A percentile compares a stretch with the other conserved stretches of the same genome.
Conservation (phyloP, 768 basidiomycete species). For the Termitomyces sp. region DNA sequence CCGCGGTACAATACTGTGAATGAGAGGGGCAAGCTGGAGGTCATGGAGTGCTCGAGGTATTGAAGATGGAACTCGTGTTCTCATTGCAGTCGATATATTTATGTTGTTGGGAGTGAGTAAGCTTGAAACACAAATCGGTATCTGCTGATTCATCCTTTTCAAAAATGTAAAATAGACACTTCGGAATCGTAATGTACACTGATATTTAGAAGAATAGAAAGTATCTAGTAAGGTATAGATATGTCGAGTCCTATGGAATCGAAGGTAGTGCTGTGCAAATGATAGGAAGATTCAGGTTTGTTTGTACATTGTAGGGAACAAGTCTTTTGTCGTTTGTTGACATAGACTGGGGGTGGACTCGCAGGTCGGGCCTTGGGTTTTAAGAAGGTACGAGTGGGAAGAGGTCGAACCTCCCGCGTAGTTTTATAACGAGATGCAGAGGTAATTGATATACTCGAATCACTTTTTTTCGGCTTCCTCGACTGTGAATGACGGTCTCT, state of each 20-base stretch:
- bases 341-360: constrained; percentile 6
- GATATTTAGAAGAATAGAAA: background rate
- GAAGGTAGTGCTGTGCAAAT: background rate
- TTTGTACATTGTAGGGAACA: background rate
- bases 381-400: background rate
- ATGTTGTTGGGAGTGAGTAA: constrained; percentile 1
- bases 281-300: background rate
- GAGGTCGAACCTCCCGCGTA: background rate
- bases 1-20: constrained; percentile 45
- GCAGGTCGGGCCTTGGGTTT: constrained; percentile 7
- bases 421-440: background rate
- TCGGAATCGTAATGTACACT: background rate
- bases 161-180: background rate
- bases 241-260: background rate
- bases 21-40: constrained; percentile 8
- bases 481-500: background rate
- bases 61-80: background rate
- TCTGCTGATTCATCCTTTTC: constrained; percentile 1
- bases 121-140: background rate
- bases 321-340: constrained; percentile 5
- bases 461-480: background rate
- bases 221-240: background rate
- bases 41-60: constrained; percentile 6
- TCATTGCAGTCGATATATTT: background rate
- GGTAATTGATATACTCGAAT: background rate